Evolutionary conservation across 768 basidiomycete species (phyloP).

Genomic region (Lentinula edodes): DNA sequence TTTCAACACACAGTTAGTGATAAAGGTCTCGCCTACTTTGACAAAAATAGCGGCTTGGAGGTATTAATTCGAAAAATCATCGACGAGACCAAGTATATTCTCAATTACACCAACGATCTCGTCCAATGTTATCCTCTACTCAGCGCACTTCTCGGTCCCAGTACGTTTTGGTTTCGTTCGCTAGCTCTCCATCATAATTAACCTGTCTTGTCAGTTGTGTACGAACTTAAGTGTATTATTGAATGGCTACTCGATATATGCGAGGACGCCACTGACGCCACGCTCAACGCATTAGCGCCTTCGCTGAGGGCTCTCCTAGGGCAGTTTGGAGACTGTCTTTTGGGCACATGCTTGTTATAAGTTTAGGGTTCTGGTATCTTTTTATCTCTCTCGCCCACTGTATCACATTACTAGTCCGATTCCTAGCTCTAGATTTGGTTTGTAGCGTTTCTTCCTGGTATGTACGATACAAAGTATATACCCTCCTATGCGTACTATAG

Average conservation of each 20-base stretch:
- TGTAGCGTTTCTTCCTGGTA: slow-evolving; percentile 17
- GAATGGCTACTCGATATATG: slow-evolving; percentile 42
- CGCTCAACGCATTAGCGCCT: slow-evolving; percentile 36
- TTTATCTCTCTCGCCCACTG: slow-evolving; percentile 14
- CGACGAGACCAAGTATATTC: slow-evolving; percentile 41
- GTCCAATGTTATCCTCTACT: slow-evolving; percentile 37
- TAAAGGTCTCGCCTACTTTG: slow-evolving; percentile 49
- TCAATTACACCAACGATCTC: slow-evolving; percentile 26
- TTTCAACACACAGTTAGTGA: slow-evolving; percentile 30
- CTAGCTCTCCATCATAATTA: background rate
- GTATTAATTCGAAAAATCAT: slow-evolving; percentile 42
- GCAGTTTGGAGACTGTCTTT: background rate
- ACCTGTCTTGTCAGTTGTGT: slow-evolving; percentile 37
- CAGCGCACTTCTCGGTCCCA: slow-evolving; percentile 47
- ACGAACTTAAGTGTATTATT: slow-evolving; percentile 55
- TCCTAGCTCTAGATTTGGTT: slow-evolving; percentile 23
- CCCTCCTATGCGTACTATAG: background rate
- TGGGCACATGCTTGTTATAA: background rate
- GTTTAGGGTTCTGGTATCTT: slow-evolving; percentile 19
- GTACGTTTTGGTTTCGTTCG: slow-evolving; percentile 25
- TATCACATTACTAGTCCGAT: slow-evolving; percentile 16
- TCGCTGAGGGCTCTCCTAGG: slow-evolving; percentile 25
- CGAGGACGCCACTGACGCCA: slow-evolving; percentile 44
- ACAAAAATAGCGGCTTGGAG: slow-evolving; percentile 38
- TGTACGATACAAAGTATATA: background rate